Percentiles rank a stretch among this genome's conserved stretches.
Evolutionary conservation across 2,329 filamentous ascomycete genomes (phyloP).

Genomic region (Aaosphaeria arxii): DNA sequence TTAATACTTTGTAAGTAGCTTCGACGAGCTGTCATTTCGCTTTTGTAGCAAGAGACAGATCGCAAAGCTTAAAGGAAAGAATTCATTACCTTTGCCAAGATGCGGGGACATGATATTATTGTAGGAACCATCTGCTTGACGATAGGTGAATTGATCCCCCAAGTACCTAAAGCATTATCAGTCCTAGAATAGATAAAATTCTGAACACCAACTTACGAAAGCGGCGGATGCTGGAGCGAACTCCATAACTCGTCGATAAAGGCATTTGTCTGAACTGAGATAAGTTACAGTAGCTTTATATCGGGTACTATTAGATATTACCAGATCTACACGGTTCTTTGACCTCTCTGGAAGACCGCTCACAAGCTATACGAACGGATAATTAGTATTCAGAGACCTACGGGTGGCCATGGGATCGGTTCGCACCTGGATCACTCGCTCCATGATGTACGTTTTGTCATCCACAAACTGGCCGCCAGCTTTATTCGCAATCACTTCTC

Average conservation of each 20-base stretch:
- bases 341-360: conserved; percentile 5
- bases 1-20: no score
- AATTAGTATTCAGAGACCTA: no score
- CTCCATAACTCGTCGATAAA: conserved; percentile 15
- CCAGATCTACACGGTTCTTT: conserved; percentile 8
- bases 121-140: conserved; percentile 41
- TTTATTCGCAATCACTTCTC: conserved; percentile 61
- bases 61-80: neutral
- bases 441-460: conserved; percentile 76
- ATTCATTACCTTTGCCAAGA: neutral
- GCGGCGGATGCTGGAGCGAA: conserved; percentile 12
- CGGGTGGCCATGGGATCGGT: neutral
- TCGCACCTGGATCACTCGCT: conserved; percentile 45
- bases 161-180: neutral
- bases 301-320: neutral
- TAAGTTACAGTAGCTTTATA: no score
- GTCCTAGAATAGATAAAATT: no score
- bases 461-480: conserved; percentile 60
- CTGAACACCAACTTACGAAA: conserved; percentile 7
- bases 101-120: conserved; percentile 17
- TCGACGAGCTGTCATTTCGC: no score
- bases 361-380: conserved; percentile 1
- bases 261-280: conserved; percentile 6
- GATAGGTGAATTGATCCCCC: conserved; percentile 34
- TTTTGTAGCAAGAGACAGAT: no score